Evolutionary conservation across 768 basidiomycete species (phyloP), one percentile per base, ranked within the genome.

Genomic region (Boletus rubroflammeus): DNA sequence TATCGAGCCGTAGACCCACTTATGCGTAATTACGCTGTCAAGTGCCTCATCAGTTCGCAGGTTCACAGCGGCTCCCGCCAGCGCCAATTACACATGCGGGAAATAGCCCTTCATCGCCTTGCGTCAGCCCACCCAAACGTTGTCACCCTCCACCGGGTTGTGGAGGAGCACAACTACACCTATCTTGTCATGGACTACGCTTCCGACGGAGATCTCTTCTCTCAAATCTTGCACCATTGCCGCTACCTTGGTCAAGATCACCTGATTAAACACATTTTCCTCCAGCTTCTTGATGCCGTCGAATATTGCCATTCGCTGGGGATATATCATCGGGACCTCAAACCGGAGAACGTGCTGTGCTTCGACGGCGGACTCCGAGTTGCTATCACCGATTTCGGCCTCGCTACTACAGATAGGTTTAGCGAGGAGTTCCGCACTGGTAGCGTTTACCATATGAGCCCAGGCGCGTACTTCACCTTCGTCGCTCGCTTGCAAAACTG

Each of bases 371-470:
- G 93, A 45, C 76, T 79, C 59, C 78, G 82, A 47, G 81, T 97
- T 49, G 86, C 90, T 48, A 81, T 98, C 58, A 95, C 94, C 35
- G 96, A 98, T 73, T 98, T 98, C 70, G 96, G 96, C 23, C 81
- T 98, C 7, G 88, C 95, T 3, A 97, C 95, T 5, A 88, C 88
- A 21, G 93, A 96, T 59, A 82, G 81, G 66, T 76, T 82, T 51
- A 93, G 91, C 63, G 81, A 81, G 51, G 95, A 98, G 70, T 93
- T 94, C 72, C 84, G 91, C 48, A 97, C 94, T 34, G 95, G 95
- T n/a, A 94, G 91, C 63, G 84, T 94, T n/a, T 97, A 93, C 72
- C 96, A 97, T 73, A 95, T 98, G 89, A 94, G 92, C 65, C 95
- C 95, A 72, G 93, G 90, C 85, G 71, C 47, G 80, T 70, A 51